phyloP scores from a whole-genome alignment of 306 rosid genomes.

The Mimosa pudica region DNA sequence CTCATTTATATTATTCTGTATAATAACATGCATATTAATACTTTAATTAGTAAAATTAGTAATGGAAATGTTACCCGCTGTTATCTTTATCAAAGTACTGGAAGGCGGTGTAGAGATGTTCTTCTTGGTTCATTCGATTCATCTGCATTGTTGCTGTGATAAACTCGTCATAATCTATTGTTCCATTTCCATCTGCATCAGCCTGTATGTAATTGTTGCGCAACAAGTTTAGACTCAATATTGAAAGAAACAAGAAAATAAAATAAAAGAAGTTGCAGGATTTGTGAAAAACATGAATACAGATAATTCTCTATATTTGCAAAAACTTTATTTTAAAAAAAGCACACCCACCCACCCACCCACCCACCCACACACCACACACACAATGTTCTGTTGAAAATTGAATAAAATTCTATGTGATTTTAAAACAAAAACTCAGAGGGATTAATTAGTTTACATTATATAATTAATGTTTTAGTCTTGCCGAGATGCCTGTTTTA shows the following conservation, averaged over 20 bases:
- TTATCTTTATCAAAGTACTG: conserved; percentile 89
- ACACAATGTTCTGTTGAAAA: too few species aligned
- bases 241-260: too few species aligned
- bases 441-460: too few species aligned
- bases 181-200: conserved; percentile 95
- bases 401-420: too few species aligned
- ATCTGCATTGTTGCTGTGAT: conserved; percentile 97
- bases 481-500: too few species aligned
- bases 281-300: background rate
- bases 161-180: conserved; percentile 93
- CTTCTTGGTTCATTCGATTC: conserved; percentile 94
- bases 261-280: too few species aligned
- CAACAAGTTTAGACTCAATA: background rate
- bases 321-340: too few species aligned
- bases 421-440: too few species aligned
- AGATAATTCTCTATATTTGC: background rate
- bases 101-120: conserved; percentile 95
- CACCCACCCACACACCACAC: too few species aligned
- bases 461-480: too few species aligned
- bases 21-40: background rate
- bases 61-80: conserved; percentile 69
- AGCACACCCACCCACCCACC: too few species aligned
- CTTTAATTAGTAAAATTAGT: background rate
- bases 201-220: conserved; percentile 54
- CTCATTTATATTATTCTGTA: too few species aligned